Base-by-base conservation (phyloP, 2,329 filamentous ascomycete genomes). In the Talaromyces sp. region DNA sequence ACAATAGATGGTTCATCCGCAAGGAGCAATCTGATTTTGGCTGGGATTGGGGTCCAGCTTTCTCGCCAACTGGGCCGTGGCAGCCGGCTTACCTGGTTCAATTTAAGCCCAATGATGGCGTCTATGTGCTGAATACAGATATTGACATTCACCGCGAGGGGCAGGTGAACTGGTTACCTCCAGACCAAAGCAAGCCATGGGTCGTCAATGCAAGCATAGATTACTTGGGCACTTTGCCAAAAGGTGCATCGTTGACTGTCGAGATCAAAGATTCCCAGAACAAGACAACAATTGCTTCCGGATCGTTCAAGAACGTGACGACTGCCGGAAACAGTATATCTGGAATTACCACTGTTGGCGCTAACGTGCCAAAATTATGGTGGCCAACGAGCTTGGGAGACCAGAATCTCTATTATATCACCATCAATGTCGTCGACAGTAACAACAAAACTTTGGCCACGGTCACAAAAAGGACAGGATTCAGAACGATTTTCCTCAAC, bases 21-120 rank as follows among this genome's bases (percentile, higher is more conserved):
- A 88, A 89, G 70, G 83, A 88, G 70, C 84, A 88, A 71, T 85
- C 80, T 7, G 86, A 88, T 71, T 88, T 88, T 72, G 87, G 87
- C 1, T 89, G 86, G 87, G 86, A 88, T 67, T 87, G 85, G 85
- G 85, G 85, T 10, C 85, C 85, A 10, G 84, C 83, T 0, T 87
- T 89, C 71, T 80, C 82, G n/a, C 85, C 87, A 0, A 83, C 84
- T n/a, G 87, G 87, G 2, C 84, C 86, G 6, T 89, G 86, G 87
- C 80, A 84, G 67, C 83, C 85, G 49, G 86, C 84, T 1, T 86
- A 82, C 71, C 73, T 87, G 1, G 78, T 88, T 13, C 85, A 88
- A 68, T 76, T 87, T 7, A 71, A 74, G 3, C 66, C 75, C 1
- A 67, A 76, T 1, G 75, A 82, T 38, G 70, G 76, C 17, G 70